Evolutionary conservation across 495 filamentous ascomycete genomes (phyloP).

Genomic region (Wilcoxina mikolae): DNA sequence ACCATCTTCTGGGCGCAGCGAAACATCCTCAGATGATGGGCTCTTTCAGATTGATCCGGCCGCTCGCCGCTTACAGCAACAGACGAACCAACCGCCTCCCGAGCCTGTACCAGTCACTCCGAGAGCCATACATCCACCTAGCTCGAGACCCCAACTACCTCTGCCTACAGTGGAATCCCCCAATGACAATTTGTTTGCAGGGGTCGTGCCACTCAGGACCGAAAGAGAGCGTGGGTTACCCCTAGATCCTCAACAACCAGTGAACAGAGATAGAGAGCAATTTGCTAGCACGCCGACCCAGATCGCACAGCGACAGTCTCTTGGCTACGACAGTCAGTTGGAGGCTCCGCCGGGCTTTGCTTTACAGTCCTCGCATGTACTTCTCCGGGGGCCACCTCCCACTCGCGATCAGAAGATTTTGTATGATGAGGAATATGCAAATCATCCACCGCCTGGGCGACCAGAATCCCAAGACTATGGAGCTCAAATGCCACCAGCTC

Average conservation of each 20-base stretch:
- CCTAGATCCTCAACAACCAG: background rate
- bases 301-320: slow-evolving; percentile 20
- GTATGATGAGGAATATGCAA: slow-evolving; percentile 22
- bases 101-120: slow-evolving; percentile 23
- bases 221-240: background rate
- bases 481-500: background rate
- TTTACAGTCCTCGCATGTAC: slow-evolving; percentile 23
- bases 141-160: slow-evolving; percentile 21
- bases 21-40: slow-evolving; percentile 23
- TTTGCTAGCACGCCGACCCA: background rate
- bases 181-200: slow-evolving; percentile 19
- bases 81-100: slow-evolving; percentile 17
- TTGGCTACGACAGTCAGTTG: slow-evolving; percentile 18
- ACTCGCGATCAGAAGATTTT: slow-evolving; percentile 16
- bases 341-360: slow-evolving; percentile 25
- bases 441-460: slow-evolving; percentile 12
- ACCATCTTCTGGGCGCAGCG: slow-evolving; percentile 14
- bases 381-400: slow-evolving; percentile 22
- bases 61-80: slow-evolving; percentile 24
- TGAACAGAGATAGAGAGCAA: background rate
- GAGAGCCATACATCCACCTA: slow-evolving; percentile 22
- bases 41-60: slow-evolving; percentile 26
- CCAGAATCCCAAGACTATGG: slow-evolving; percentile 1
- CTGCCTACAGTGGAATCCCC: slow-evolving; percentile 7
- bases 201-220: slow-evolving; percentile 5